Evolutionary conservation across 2,329 filamentous ascomycete species (phyloP).

Genomic region (Cladosporium velox): DNA sequence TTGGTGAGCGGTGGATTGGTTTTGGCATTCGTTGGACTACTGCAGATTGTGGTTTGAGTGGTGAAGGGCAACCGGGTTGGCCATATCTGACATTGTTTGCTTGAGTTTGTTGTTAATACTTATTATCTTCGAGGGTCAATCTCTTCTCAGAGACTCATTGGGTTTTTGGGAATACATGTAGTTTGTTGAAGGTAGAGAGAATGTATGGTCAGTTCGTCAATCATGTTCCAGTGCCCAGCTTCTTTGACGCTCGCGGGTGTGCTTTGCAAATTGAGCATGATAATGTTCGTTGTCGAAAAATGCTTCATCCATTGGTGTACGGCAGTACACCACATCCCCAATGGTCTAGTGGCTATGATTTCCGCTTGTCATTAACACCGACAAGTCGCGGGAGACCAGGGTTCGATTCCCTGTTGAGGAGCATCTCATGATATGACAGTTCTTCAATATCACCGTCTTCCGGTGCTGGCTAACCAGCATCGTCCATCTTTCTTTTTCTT

Average conservation of each 20-base stretch:
- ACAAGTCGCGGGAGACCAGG: constrained; percentile 21
- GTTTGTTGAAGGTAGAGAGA: neutral
- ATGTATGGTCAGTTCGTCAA: neutral
- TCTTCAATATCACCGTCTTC: constrained; percentile 13
- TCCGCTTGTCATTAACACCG: constrained; percentile 35
- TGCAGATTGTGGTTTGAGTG: neutral
- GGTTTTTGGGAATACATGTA: neutral
- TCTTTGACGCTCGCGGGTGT: too few species aligned
- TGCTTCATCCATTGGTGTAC: constrained; percentile 6
- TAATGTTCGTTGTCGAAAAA: too few species aligned
- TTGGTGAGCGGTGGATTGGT: neutral
- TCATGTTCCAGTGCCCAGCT: neutral
- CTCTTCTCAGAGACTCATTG: neutral
- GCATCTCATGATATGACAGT: constrained; percentile 11
- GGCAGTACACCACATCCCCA: constrained; percentile 22
- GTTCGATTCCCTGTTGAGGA: constrained; percentile 22
- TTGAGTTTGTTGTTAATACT: neutral
- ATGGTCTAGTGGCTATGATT: constrained; percentile 40
- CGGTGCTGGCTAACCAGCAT: constrained; percentile 19
- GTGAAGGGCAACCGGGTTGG: neutral
- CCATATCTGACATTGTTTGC: neutral
- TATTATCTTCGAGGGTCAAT: neutral
- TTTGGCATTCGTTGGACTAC: neutral
- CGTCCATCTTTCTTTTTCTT: neutral
- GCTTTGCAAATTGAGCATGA: too few species aligned